Base-by-base conservation (phyloP, 129 eudicot species). In the Helichrysum umbraculigerum region DNA sequence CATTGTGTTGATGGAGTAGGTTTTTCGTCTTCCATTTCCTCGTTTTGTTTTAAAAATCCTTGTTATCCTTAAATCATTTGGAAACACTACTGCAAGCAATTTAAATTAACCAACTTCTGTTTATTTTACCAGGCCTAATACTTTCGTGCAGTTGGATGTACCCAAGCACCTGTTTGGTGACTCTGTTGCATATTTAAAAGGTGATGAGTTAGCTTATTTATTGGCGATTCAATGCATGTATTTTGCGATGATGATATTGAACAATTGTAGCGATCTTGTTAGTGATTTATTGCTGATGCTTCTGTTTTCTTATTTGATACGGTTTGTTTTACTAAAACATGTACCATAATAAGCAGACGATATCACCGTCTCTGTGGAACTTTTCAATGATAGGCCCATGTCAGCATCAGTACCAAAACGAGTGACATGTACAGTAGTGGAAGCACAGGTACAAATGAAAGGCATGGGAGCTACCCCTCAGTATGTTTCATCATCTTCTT, bases 371-470 rank as follows among this genome's bases (percentile, higher is more conserved):
- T 84, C 77, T 3, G 93, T 94, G 71, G 90, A 89, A 50, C 81
- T 89, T 75, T 94, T 54, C 73, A 88, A 94, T 76, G 97, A 79
- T 15, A 86, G 88, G 77, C 87, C 94, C 52, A 75, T 89, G 91
- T 91, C 99, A 69, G 97, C 96, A 73, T 85, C 96, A n/a, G 86
- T 94, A 68, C 97, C 99, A 59, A 76, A 64, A 71, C 84, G 91
- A 64, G 99, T 94, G 82, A 94, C 97, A 50, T 94, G 99, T 76
- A 87, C 89, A 4, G 96, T 94, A 62, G 86, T 80, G 29, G 99
- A 91, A 83, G 93, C 97, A 74, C 90, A 82, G 79, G 80, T 80
- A 30, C 81, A 85, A 28, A 77, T 85, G 60, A 91, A 89, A 75
- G 96, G 93, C 78, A 77, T 87, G 72, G 88, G 90, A 79, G 90